Conservation (phyloP, 306 rosid species). For the Cicer chorassanicum region DNA sequence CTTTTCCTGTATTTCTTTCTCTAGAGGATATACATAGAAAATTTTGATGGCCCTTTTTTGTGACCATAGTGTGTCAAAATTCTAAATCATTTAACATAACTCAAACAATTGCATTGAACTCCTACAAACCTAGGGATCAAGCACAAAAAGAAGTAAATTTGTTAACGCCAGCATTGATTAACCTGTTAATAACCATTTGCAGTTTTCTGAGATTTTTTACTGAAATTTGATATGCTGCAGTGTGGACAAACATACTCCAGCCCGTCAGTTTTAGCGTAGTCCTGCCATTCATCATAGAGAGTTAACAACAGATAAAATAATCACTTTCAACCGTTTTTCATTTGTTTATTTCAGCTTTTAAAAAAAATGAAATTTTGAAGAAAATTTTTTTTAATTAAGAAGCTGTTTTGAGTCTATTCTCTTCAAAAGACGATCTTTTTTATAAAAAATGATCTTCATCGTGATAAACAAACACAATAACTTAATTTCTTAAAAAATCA, state of each 20-base stretch:
- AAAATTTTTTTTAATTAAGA: no score
- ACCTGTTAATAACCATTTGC: conserved; percentile 64
- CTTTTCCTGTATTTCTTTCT: conserved; percentile 22
- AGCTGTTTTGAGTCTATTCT: no score
- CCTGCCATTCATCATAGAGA: conserved; percentile 55
- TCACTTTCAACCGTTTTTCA: no score
- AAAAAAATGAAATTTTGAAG: no score
- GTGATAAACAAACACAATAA: no score
- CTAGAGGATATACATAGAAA: not conserved
- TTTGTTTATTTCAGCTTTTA: no score
- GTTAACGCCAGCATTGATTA: conserved; percentile 19
- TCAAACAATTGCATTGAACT: conserved; percentile 39
- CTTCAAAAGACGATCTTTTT: no score
- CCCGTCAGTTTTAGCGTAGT: conserved; percentile 97
- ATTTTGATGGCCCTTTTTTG: conserved; percentile 31
- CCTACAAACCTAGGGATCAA: conserved; percentile 38
- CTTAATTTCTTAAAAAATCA: no score
- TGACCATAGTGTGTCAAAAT: conserved; percentile 28
- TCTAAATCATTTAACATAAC: conserved; percentile 26
- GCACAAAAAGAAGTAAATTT: conserved; percentile 29
- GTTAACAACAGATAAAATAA: not conserved
- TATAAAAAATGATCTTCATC: no score
- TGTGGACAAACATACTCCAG: conserved; percentile 94
- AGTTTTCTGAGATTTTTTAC: conserved; percentile 80
- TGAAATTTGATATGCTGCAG: conserved; percentile 80